Base-by-base conservation (phyloP, 192 early-diverging fungal genomes). In the Backusella circina region DNA sequence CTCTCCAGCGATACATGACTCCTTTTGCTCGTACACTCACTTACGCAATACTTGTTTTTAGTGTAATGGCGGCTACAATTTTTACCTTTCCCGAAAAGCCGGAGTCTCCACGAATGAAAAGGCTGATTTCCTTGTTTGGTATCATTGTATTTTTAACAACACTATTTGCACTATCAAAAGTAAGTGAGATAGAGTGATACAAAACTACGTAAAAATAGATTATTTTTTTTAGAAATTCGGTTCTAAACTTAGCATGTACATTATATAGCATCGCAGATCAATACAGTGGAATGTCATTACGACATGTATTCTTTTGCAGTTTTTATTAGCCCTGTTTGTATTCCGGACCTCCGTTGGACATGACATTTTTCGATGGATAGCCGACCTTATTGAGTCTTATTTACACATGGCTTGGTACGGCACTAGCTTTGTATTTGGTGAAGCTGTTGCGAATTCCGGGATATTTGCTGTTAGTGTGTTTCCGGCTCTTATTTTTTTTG, bases 401-500 rank as follows among this genome's bases (percentile, higher is more conserved):
- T 84, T 97, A 30, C 87, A 79, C 3, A 92, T 92, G 77, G 87
- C 93, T 36, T 73, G 72, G 23, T 71, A 83, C 41, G 95, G 95
- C 79, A 80, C 92, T 39, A 76, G 74, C 30, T 95, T 96, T 77
- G 65, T 97, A 31, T 84, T 94, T 64, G 90, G 93, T 41, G 80
- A 83, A 10, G 80, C 81, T n/a, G 73, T 84, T n/a, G 80, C 77
- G 1, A 79, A 86, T 23, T 67, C 75, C 10, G 23, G 33, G 26
- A 79, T 85, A 15, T 94, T 97, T 81, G 91, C 88, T 71, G 74
- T 92, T 41, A 73, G 79, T 12, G 92, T 95, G 50, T 88, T 97
- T 65, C 94, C 95, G 21, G 94, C 95, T 51, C 85, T 95, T 38
- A 87, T 97, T 75, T 96, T 96, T 84, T 97, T 97, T 83, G 91